Evolutionary conservation across 2,329 filamentous ascomycete species (phyloP), one percentile per base, ranked within the genome.

Genomic region (Hypocrella siamensis): DNA sequence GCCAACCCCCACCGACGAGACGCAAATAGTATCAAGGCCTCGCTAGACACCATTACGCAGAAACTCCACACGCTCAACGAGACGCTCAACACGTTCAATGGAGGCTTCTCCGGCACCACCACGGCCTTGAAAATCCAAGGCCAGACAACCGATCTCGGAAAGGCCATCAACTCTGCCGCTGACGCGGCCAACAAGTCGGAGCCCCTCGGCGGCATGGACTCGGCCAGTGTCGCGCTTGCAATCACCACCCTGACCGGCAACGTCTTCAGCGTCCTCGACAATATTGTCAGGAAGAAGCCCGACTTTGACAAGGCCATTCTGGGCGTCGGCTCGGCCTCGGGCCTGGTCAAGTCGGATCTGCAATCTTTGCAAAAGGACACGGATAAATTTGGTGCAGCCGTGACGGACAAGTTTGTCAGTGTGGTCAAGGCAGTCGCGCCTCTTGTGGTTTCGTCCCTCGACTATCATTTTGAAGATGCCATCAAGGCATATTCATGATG

Each of bases 271-370:
- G 26, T 33, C n/a, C 27, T 33, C 4, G 32, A 33, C 27, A 30
- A 8, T 27, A 6, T 33, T 12, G 21, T 26, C 19, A 10, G 11
- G 12, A 30, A 30, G 16, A 30, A 30, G 19, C 27, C 27, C 6
- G 17, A 30, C 7, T 33, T 33, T 17, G 27, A 33, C 27, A 33
- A 24, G 21, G 27, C 32, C 21, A 33, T 33, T 17, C 21, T 33
- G 2, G 32, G 27, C 7, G 16, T 30, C 6, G 27, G 15, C 14
- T 30, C 27, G 9, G 32, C 32, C 12, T 33, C 32, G 6, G 16
- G 15, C 10, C 26, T 30, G 6, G 32, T 33, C 15, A 33, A 26
- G 32, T 17, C 15, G 4, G 32, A 30, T 11, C 16, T 33, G 32
- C 14, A 30, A 17, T 6, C 19, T 5, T 16, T 33, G 17, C 11